Evolutionary conservation across 140 eudicot species (phyloP).

Genomic region (Ambrosia hybrid): DNA sequence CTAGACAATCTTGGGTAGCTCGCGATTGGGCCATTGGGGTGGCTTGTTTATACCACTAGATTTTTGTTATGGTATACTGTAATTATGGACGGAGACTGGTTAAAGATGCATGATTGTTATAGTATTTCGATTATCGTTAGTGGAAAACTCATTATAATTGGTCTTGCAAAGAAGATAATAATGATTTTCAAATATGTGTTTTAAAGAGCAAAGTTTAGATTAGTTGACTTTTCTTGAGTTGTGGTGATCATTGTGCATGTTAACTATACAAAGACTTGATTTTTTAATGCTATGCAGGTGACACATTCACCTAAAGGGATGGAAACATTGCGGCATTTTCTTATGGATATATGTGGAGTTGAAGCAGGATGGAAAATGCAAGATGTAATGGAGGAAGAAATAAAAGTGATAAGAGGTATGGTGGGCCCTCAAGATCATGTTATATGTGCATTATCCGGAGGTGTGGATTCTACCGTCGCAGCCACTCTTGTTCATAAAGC

Average conservation of each 20-base stretch:
- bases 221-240: neutral
- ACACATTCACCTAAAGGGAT: conserved; percentile 94
- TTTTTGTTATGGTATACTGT: neutral
- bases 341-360: conserved; percentile 77
- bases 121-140: neutral
- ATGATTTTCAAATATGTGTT: neutral
- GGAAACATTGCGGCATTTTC: conserved; percentile 69
- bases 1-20: too few species aligned
- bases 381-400: conserved; percentile 78
- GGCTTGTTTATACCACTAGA: neutral
- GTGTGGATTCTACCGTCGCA: conserved; percentile 97
- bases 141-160: neutral
- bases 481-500: conserved; percentile 96
- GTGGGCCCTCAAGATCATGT: conserved; percentile 88
- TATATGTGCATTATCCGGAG: conserved; percentile 96
- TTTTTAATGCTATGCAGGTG: conserved; percentile 46
- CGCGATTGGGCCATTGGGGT: too few species aligned
- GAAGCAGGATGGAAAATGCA: conserved; percentile 88
- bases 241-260: neutral
- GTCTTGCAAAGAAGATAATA: neutral
- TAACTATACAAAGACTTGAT: neutral
- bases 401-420: conserved; percentile 57
- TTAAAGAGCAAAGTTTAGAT: neutral
- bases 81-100: neutral
- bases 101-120: neutral